Evolutionary conservation across 768 basidiomycete genomes (phyloP).

Genomic region (Macrolepiota dolichaula): DNA sequence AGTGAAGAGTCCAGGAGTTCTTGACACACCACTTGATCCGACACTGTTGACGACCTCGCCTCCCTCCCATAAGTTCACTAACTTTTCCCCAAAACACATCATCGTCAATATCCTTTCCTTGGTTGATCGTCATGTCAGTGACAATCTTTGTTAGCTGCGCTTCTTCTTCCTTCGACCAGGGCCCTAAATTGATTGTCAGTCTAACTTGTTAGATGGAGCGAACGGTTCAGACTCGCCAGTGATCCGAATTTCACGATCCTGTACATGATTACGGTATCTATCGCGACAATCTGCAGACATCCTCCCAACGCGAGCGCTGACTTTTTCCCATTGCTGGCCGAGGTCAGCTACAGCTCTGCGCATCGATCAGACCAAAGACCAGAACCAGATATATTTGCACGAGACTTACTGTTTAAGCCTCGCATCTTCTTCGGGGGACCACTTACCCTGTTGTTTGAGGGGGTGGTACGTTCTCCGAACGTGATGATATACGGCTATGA

Average conservation of each 20-base stretch:
- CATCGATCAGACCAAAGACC: not conserved
- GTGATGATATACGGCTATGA: conserved; percentile 83
- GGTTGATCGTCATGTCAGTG: conserved; percentile 65
- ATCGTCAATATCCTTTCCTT: conserved; percentile 70
- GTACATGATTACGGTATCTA: conserved; percentile 80
- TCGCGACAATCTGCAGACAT: conserved; percentile 82
- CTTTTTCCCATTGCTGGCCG: conserved; percentile 81
- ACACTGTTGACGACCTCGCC: conserved; percentile 77
- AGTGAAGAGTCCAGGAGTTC: not conserved
- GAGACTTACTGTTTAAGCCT: conserved; percentile 53
- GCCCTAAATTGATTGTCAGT: conserved; percentile 32
- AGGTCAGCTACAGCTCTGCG: conserved; percentile 63
- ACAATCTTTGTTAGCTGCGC: conserved; percentile 72
- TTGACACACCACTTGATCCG: conserved; percentile 74
- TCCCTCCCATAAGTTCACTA: conserved; percentile 73
- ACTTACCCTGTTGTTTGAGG: conserved; percentile 63
- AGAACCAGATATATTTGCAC: not conserved
- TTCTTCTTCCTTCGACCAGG: conserved; percentile 82
- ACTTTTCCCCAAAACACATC: conserved; percentile 85
- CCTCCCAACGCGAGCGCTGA: conserved; percentile 66
- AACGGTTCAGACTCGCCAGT: conserved; percentile 39
- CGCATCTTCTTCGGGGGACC: conserved; percentile 65
- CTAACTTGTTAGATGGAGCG: not conserved
- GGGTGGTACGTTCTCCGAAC: conserved; percentile 71
- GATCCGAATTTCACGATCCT: conserved; percentile 59